Conservation (phyloP, 176 grass and related monocot species). For the Pontederia crassipes region DNA sequence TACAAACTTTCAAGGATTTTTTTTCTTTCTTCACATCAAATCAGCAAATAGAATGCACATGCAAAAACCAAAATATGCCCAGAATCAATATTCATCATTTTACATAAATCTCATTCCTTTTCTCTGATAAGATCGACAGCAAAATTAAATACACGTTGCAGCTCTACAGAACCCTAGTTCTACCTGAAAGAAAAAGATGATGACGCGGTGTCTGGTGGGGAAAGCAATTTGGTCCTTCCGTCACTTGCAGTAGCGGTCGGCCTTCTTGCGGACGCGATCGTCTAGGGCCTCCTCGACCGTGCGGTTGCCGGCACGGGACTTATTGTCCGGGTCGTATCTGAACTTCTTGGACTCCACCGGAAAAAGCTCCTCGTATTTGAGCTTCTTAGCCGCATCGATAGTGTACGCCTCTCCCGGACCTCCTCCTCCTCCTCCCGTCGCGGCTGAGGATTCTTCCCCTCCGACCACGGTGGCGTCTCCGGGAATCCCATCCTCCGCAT, state of each 20-base stretch:
- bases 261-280: slow-evolving; percentile 92
- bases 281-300: slow-evolving; percentile 77
- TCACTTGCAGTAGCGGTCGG: slow-evolving; percentile 99
- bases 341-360: slow-evolving; percentile 90
- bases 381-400: slow-evolving; percentile 92
- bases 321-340: slow-evolving; percentile 76
- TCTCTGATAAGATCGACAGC: no score
- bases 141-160: no score
- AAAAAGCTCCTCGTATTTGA: slow-evolving; percentile 97
- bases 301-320: slow-evolving; percentile 32
- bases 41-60: no score
- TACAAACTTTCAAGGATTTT: no score
- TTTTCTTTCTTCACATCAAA: no score
- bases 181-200: no score
- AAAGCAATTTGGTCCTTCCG: not conserved
- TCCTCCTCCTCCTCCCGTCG: not conserved
- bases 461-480: not conserved
- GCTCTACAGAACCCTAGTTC: no score
- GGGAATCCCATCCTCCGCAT: not conserved
- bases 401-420: slow-evolving; percentile 54
- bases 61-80: no score
- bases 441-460: slow-evolving; percentile 16
- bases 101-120: no score
- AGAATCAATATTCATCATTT: no score
- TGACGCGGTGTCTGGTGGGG: no score